Evolutionary conservation across 2,329 filamentous ascomycete species (phyloP).

Genomic region (Calycina herbarum): DNA sequence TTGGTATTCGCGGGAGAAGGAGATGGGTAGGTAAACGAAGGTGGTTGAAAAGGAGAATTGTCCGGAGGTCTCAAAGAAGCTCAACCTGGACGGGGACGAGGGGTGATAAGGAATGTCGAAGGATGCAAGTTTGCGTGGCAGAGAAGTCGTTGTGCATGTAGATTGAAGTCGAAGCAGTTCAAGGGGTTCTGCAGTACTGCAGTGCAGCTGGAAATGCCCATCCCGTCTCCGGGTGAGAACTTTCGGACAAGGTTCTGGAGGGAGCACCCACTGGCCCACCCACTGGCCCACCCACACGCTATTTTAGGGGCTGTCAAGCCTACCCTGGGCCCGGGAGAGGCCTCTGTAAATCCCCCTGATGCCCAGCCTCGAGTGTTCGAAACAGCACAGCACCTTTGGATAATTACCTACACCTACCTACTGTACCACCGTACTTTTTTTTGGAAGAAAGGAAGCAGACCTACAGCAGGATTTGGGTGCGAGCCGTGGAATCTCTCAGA

Average conservation of each 20-base stretch:
- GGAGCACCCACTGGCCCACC: neutral
- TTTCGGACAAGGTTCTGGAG: neutral
- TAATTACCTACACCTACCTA: neutral
- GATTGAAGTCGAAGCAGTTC: conserved; percentile 13
- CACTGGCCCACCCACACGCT: neutral
- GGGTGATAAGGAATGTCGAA: conserved; percentile 3
- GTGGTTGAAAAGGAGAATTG: neutral
- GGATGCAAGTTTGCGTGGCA: neutral
- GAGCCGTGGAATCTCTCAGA: neutral
- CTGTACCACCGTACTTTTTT: neutral
- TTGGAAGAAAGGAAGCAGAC: neutral
- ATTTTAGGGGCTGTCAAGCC: neutral
- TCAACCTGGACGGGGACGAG: neutral
- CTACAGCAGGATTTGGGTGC: neutral
- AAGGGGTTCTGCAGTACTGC: conserved; percentile 22
- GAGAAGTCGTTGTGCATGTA: conserved; percentile 1
- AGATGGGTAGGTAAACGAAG: neutral
- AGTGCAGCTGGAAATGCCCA: conserved; percentile 12
- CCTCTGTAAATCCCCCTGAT: conserved; percentile 5
- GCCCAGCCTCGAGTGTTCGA: neutral
- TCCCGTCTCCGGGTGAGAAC: conserved; percentile 6
- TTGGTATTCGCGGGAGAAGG: conserved; percentile 1
- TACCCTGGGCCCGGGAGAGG: neutral
- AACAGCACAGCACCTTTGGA: neutral
- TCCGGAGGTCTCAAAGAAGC: neutral